phyloP scores from a whole-genome alignment of 768 basidiomycete species.

The Agrocybe pediades region DNA sequence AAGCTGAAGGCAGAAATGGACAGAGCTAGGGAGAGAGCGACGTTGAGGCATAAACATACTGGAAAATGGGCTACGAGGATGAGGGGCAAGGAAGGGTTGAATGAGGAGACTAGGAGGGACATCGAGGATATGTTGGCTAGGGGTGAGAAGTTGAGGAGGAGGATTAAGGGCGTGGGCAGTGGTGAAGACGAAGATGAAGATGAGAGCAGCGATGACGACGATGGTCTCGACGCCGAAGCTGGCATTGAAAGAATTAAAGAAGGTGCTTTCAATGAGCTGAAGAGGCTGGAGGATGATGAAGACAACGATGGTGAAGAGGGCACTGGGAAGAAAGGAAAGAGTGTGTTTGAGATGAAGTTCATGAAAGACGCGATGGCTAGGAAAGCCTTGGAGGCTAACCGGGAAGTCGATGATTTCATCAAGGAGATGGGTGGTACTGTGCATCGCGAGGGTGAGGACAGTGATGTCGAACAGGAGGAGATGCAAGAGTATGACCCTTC shows the following conservation, averaged over 20 bases:
- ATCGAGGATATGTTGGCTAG: slow-evolving; percentile 86
- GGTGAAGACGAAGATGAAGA: slow-evolving; percentile 56
- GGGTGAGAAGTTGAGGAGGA: slow-evolving; percentile 75
- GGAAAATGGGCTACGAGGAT: slow-evolving; percentile 87
- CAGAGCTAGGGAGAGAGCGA: slow-evolving; percentile 87
- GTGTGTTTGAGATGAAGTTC: slow-evolving; percentile 95
- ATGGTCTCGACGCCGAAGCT: slow-evolving; percentile 36
- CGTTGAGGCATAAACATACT: slow-evolving; percentile 83
- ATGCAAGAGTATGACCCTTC: slow-evolving; percentile 24
- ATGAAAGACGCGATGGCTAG: slow-evolving; percentile 91
- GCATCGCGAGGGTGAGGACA: slow-evolving; percentile 26
- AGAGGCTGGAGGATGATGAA: slow-evolving; percentile 41
- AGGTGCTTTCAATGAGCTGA: slow-evolving; percentile 78
- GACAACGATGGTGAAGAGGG: slow-evolving; percentile 15
- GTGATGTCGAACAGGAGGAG: slow-evolving; percentile 20
- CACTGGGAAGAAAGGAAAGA: slow-evolving; percentile 52
- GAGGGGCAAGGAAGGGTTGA: slow-evolving; percentile 52
- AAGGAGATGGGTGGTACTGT: slow-evolving; percentile 57
- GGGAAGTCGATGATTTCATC: slow-evolving; percentile 72
- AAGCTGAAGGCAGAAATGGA: slow-evolving; percentile 74
- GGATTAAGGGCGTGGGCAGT: slow-evolving; percentile 67
- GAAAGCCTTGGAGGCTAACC: slow-evolving; percentile 55
- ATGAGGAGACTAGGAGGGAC: slow-evolving; percentile 63
- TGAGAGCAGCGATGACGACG: slow-evolving; percentile 45
- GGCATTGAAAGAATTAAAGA: slow-evolving; percentile 59